Evolutionary conservation across 371 early-diverging fungal genomes (phyloP), one percentile per base, ranked within the genome.

Genomic region (Funneliformis caledonium): DNA sequence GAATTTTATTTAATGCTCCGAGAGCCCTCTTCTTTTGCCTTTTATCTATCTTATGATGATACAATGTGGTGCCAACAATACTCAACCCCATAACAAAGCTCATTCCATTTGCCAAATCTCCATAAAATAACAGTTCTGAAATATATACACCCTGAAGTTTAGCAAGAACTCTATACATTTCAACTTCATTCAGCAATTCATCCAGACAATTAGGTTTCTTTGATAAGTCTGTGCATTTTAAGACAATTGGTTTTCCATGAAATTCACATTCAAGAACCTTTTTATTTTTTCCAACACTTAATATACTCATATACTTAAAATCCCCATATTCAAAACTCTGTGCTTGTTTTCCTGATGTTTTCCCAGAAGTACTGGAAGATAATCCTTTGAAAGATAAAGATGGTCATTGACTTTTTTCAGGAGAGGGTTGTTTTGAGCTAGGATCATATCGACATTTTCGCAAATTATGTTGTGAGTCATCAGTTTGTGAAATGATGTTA

Each of bases 11-110:
- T 77, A 77, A 59, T 74, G 33, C 31, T 14, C 1, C 0, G 5
- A 74, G 16, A 60, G 61, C 60, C n/a, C 2, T 42, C 4, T 26
- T 16, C 16, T 59, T 74, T 74, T 31, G 43, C n/a, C 19, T 2
- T 65, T 2, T 62, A n/a, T 60, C 2, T 65, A 64, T 47, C 16
- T 2, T 77, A n/a, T 42, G 19, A 14, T 22, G 16, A 10, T 31
- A 1, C 42, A 37, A 78, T 8, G 2, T 31, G 48, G 68, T 65
- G 22, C 78, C 78, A 78, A 50, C 78, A 67, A 78, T n/a, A 3
- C 67, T 52, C 67, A 67, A 50, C 2, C 78, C 78, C 19, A 78
- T 78, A 48, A 78, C 78, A 78, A 50, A 78, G 33, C 67, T 65
- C 64, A 78, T 65, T 22, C 64, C 52, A 31, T 67, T 19, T 16